Conservation (phyloP, 2,329 filamentous ascomycete genomes). For the Penicillium fuscoglaucum region DNA sequence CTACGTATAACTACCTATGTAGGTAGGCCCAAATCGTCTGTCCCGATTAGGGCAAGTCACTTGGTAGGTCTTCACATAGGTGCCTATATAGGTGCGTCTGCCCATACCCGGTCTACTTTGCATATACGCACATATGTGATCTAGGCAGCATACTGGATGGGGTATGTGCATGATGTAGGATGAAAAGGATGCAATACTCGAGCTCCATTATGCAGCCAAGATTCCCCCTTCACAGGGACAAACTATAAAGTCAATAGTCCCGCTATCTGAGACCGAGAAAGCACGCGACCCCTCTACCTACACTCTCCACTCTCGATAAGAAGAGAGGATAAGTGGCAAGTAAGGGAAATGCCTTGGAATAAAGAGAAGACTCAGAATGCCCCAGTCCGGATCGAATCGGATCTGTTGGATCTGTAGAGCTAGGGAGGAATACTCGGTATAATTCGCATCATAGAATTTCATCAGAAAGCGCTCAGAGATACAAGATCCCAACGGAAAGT, state of each 20-base stretch:
- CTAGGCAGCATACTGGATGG: not conserved
- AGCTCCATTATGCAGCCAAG: slow-evolving; percentile 9
- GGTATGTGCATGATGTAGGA: slow-evolving; percentile 1
- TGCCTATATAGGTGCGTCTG: not conserved
- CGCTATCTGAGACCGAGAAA: not conserved
- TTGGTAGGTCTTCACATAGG: not conserved
- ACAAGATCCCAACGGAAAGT: slow-evolving; percentile 4
- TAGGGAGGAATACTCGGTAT: not conserved
- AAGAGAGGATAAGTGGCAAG: not conserved
- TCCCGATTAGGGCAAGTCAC: slow-evolving; percentile 7
- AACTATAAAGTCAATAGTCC: not conserved
- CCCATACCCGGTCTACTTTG: not conserved
- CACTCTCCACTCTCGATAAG: not conserved
- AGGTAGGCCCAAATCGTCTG: not conserved
- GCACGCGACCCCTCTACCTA: not conserved
- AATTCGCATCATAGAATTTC: slow-evolving; percentile 3
- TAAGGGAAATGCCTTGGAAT: not conserved
- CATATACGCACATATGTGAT: not conserved
- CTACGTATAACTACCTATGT: no score
- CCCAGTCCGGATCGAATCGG: not conserved
- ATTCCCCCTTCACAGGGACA: slow-evolving; percentile 2
- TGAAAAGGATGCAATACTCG: slow-evolving; percentile 3
- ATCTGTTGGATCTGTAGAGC: not conserved
- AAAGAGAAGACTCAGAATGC: not conserved
- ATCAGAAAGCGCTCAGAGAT: slow-evolving; percentile 13